Evolutionary conservation across 306 rosid species (phyloP).

Genomic region (Castanospermum australe): DNA sequence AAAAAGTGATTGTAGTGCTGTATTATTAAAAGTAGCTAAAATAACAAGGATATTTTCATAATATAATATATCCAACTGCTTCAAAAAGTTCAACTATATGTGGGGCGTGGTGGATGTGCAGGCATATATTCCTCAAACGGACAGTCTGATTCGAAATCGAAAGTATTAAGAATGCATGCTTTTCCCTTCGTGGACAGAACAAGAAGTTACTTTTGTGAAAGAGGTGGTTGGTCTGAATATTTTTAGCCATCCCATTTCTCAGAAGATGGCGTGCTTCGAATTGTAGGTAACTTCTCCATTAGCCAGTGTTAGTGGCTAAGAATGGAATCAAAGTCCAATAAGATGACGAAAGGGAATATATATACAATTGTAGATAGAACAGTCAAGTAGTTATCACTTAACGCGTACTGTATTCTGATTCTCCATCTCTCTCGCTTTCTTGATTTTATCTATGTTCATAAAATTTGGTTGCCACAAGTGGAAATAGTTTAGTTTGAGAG

Average conservation of each 20-base stretch:
- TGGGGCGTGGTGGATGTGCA: background rate
- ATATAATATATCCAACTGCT: too few relatives aligned
- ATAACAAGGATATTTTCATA: background rate
- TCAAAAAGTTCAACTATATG: background rate
- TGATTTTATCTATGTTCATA: background rate
- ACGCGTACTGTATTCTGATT: conserved; percentile 23
- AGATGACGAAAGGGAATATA: conserved; percentile 11
- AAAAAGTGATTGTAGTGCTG: background rate
- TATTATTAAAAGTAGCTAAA: background rate
- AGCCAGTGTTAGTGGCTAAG: conserved; percentile 7
- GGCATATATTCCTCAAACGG: background rate
- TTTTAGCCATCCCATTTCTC: background rate
- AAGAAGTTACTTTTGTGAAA: conserved; percentile 4
- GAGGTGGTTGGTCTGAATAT: conserved; percentile 18
- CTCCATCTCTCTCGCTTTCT: conserved; percentile 12
- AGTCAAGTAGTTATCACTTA: background rate
- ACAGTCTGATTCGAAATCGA: background rate
- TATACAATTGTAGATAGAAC: too few relatives aligned
- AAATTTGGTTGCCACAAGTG: background rate
- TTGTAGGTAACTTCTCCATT: conserved; percentile 12
- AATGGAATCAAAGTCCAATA: conserved; percentile 8
- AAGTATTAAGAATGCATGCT: background rate
- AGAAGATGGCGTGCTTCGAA: conserved; percentile 9
- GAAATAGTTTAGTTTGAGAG: too few relatives aligned
- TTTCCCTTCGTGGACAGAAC: conserved; percentile 7